Conservation (phyloP, 441 rosid genomes). For the Gossypium schwendimanii region DNA sequence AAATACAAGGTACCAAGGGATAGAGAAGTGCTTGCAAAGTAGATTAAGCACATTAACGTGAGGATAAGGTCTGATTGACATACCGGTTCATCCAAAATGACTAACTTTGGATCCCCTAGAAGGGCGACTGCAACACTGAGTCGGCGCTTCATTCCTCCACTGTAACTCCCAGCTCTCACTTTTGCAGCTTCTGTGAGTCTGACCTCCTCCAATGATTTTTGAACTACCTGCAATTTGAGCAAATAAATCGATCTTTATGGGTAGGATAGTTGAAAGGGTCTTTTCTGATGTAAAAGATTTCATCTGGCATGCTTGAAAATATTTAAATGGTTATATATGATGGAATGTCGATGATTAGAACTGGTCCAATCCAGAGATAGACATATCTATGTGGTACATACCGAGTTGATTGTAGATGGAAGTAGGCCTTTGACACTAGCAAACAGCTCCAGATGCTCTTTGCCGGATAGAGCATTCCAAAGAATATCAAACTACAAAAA, state of each 20-base stretch:
- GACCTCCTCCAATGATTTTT: slow-evolving; percentile 66
- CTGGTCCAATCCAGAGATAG: neutral
- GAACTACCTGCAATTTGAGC: slow-evolving; percentile 40
- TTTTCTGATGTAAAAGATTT: neutral
- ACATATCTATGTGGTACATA: slow-evolving; percentile 21
- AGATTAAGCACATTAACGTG: neutral
- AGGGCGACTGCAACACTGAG: slow-evolving; percentile 90
- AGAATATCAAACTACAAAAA: slow-evolving; percentile 74
- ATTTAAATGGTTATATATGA: neutral
- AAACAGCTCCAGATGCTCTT: slow-evolving; percentile 83
- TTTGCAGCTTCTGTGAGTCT: slow-evolving; percentile 55
- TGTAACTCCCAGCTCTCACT: slow-evolving; percentile 82
- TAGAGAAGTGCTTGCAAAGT: neutral
- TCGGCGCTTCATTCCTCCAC: slow-evolving; percentile 96
- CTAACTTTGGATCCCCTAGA: slow-evolving; percentile 80
- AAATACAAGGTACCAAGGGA: neutral
- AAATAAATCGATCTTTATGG: neutral
- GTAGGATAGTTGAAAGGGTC: neutral
- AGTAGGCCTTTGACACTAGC: slow-evolving; percentile 80
- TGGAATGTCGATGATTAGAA: too few species aligned
- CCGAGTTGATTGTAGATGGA: slow-evolving; percentile 50
- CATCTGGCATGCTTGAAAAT: neutral
- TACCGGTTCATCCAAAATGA: slow-evolving; percentile 88
- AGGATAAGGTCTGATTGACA: neutral
- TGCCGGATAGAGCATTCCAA: slow-evolving; percentile 81